These are phyloP conservation scores for Aschersonia sp. DNA, from an alignment of 2,329 filamentous ascomycete genomes.

Conservation along the genomic window DNA sequence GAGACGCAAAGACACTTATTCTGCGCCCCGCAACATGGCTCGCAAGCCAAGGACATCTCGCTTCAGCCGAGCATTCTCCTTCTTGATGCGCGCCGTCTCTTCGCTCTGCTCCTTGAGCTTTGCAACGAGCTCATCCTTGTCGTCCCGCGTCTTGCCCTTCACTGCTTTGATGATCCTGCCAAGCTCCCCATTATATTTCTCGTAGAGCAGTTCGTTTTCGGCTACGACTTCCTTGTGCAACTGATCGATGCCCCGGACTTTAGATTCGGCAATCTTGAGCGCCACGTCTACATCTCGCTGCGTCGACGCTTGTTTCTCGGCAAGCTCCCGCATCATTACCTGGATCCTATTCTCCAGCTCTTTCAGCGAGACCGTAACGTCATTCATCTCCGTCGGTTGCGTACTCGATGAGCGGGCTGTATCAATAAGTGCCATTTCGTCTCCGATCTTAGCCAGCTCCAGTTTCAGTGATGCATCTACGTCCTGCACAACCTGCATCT, in stretches of 20 bases:
- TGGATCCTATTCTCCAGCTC: slow-evolving; percentile 56
- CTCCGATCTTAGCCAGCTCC: slow-evolving; percentile 66
- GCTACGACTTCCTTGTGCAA: slow-evolving; percentile 76
- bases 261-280: slow-evolving; percentile 60
- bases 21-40: slow-evolving; percentile 33
- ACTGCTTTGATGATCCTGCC: slow-evolving; percentile 68
- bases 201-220: slow-evolving; percentile 87
- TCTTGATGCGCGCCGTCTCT: slow-evolving; percentile 62
- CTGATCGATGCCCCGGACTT: slow-evolving; percentile 72
- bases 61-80: slow-evolving; percentile 73
- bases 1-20: slow-evolving; percentile 14
- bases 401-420: slow-evolving; percentile 5
- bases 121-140: slow-evolving; percentile 61
- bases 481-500: slow-evolving; percentile 59
- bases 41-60: slow-evolving; percentile 64
- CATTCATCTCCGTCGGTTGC: slow-evolving; percentile 13
- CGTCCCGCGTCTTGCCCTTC: slow-evolving; percentile 56
- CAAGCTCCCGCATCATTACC: slow-evolving; percentile 41
- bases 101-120: slow-evolving; percentile 62
- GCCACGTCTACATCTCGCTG: slow-evolving; percentile 58
- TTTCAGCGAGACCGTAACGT: slow-evolving; percentile 36
- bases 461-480: slow-evolving; percentile 56
- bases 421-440: slow-evolving; percentile 56
- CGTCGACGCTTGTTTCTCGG: slow-evolving; percentile 45
- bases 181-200: slow-evolving; percentile 83